Base-by-base conservation (phyloP, 2,329 filamentous ascomycete species). In the Fusarium coicis region DNA sequence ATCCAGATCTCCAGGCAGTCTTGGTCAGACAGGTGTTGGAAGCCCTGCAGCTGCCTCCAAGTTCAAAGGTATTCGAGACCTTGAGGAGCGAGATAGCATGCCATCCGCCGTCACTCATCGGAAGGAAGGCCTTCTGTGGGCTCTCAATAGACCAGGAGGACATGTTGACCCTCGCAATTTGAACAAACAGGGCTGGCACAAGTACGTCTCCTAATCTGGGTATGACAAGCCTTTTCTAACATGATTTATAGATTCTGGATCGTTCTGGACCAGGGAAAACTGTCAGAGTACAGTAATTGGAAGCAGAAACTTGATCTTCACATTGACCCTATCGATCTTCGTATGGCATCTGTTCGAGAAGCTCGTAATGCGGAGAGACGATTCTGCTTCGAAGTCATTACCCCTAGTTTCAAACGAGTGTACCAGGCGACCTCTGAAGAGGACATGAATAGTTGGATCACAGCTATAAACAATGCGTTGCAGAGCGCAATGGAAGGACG, bases 271-370 rank as follows among this genome's bases (percentile, higher is more conserved):
- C 95, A 97, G 82, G 96, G 96, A 30, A 97, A 96, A 80, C 87
- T 99, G 21, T 98, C 96, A 4, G 96, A 99, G 80, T 99, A 99
- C 83, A 97, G 95, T 80, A 98, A 99, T 81, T 99, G 96, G 96
- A 99, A 99, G 83, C 94, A 99, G 81, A 96, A 91, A 81, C 89
- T 99, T 30, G 96, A 99, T 82, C 86, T 98, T 32, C 97, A 99
- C 81, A 98, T 97, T 91, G 96, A 98, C 4, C 96, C 96, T 1
- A 98, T 99, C 74, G 97, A 99, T 81, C 86, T 99, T 50, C 93
- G 96, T 40, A 96, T 98, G 91, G 96, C 96, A 15, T 98, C 96
- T 21, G 97, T 99, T 21, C 91, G 96, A 64, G 96, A 99, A 84
- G 96, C 97, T 44, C 92, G 96, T 30, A 97, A 97, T 81, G 94